Evolutionary conservation across 345 rosid species (phyloP).

Genomic region (Triadica sebifera): DNA sequence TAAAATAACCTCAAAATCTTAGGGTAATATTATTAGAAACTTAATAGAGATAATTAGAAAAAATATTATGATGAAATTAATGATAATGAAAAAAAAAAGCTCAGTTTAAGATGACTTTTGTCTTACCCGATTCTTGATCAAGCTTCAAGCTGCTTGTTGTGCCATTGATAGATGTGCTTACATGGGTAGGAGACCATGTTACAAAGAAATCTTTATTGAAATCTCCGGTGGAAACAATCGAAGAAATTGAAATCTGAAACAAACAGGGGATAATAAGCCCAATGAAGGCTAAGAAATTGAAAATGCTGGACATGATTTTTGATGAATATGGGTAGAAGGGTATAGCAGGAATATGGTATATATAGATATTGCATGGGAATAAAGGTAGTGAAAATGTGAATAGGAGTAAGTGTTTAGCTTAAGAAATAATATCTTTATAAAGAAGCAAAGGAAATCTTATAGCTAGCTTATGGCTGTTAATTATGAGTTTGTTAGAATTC

Average conservation of each 20-base stretch:
- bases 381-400: constrained; percentile 11
- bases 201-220: constrained; percentile 63
- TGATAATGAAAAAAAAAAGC: too few species aligned
- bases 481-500: constrained; percentile 12
- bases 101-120: too few species aligned
- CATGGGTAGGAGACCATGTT: constrained; percentile 76
- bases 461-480: not conserved
- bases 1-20: too few species aligned
- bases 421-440: constrained; percentile 40
- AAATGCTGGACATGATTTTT: constrained; percentile 23
- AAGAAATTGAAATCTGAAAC: constrained; percentile 40
- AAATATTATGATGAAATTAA: not conserved
- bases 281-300: constrained; percentile 14
- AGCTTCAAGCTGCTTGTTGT: constrained; percentile 60
- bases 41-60: too few species aligned
- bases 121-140: constrained; percentile 68
- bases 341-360: not conserved
- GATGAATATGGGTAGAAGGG: not conserved
- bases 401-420: constrained; percentile 14
- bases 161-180: constrained; percentile 67
- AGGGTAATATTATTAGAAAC: too few species aligned
- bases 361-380: constrained; percentile 30
- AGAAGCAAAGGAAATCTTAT: constrained; percentile 37
- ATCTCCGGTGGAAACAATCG: constrained; percentile 61
- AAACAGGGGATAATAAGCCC: constrained; percentile 24